Evolutionary conservation across 2,329 filamentous ascomycete species (phyloP).

Genomic region (Colletotrichum noveboracense): DNA sequence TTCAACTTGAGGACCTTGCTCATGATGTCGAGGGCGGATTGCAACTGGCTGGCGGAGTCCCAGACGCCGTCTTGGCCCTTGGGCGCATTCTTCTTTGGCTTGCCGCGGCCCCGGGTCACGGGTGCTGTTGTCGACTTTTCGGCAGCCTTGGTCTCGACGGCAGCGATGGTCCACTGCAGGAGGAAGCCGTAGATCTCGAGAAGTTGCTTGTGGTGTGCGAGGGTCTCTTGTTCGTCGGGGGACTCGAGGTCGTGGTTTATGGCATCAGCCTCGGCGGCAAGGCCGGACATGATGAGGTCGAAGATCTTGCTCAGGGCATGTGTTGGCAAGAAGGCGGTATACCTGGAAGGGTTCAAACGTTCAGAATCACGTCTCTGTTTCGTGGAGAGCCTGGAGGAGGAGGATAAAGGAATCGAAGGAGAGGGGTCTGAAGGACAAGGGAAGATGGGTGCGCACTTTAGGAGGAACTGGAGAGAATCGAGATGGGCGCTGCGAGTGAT

Average conservation of each 20-base stretch:
- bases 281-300: constrained; percentile 84
- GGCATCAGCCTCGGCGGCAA: constrained; percentile 84
- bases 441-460: constrained; percentile 84
- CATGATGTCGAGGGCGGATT: constrained; percentile 90
- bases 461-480: constrained; percentile 91
- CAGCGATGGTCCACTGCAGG: constrained; percentile 92
- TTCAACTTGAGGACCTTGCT: constrained; percentile 95
- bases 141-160: constrained; percentile 91
- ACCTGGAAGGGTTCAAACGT: constrained; percentile 73
- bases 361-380: constrained; percentile 50
- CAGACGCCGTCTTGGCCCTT: constrained; percentile 74
- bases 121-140: constrained; percentile 82
- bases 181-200: constrained; percentile 95
- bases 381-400: constrained; percentile 26
- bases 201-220: constrained; percentile 87
- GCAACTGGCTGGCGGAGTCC: constrained; percentile 89
- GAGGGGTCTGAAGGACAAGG: constrained; percentile 30
- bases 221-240: constrained; percentile 83
- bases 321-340: constrained; percentile 77
- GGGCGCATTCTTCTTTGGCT: constrained; percentile 77
- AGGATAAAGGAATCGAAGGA: constrained; percentile 28
- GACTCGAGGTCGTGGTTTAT: constrained; percentile 86
- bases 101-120: constrained; percentile 74
- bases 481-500: constrained; percentile 80
- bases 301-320: constrained; percentile 91